A percentile compares a stretch with the other conserved stretches of the same genome.
Evolutionary conservation across 805 yeast genomes (phyloP).

Genomic region (Metschnikowia lachancei): DNA sequence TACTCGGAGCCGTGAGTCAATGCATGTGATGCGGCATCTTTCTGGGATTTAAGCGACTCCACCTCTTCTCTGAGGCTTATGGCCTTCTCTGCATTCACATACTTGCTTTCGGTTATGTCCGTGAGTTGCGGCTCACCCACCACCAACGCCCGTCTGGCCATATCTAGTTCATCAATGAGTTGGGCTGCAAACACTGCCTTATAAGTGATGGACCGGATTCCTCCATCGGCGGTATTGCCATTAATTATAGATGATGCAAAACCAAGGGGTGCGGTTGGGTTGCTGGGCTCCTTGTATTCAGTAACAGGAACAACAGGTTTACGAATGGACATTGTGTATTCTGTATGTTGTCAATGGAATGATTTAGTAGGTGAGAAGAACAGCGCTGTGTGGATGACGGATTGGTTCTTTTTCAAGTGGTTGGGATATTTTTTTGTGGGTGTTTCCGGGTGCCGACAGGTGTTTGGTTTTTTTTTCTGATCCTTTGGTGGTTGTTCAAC

Average conservation of each 20-base stretch:
- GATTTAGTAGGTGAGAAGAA: too few relatives aligned
- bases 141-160: slow-evolving; percentile 30
- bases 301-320: slow-evolving; percentile 10
- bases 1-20: background rate
- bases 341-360: background rate
- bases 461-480: too few relatives aligned
- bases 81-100: slow-evolving; percentile 18
- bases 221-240: slow-evolving; percentile 43
- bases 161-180: slow-evolving; percentile 36
- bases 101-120: slow-evolving; percentile 21
- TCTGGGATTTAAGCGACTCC: slow-evolving; percentile 8
- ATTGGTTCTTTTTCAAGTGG: too few relatives aligned
- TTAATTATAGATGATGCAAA: slow-evolving; percentile 37
- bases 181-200: slow-evolving; percentile 38
- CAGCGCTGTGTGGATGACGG: too few relatives aligned
- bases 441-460: too few relatives aligned
- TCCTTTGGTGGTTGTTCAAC: too few relatives aligned
- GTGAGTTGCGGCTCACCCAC: slow-evolving; percentile 15
- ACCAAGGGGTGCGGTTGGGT: slow-evolving; percentile 21
- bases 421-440: too few relatives aligned
- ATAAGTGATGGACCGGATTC: slow-evolving; percentile 40
- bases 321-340: slow-evolving; percentile 4
- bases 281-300: slow-evolving; percentile 23
- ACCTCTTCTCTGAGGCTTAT: slow-evolving; percentile 25
- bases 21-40: background rate